A percentile compares a stretch with the other conserved stretches of the same genome.
phyloP scores from a whole-genome alignment of 176 grass and related monocot genomes.

The Aegilops umbellulata region DNA sequence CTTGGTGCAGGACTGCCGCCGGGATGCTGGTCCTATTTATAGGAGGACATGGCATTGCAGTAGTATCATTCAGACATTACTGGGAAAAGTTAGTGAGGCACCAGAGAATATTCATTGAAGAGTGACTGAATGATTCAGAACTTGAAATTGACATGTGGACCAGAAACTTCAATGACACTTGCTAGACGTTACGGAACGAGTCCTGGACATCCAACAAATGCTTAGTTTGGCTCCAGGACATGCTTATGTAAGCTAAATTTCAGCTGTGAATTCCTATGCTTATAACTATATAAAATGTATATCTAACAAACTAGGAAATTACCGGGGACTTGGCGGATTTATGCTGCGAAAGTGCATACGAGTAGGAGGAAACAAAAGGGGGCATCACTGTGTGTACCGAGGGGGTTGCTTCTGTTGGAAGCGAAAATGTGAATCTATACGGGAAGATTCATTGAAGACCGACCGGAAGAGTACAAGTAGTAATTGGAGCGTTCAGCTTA shows the following conservation, averaged over 20 bases:
- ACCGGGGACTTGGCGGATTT: too few relatives aligned
- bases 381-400: too few relatives aligned
- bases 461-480: too few relatives aligned
- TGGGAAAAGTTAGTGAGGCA: slow-evolving; percentile 5
- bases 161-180: neutral
- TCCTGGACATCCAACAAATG: neutral
- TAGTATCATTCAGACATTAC: neutral
- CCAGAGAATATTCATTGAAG: slow-evolving; percentile 13
- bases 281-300: too few relatives aligned
- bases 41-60: neutral
- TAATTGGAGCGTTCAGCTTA: too few relatives aligned
- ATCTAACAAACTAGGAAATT: too few relatives aligned
- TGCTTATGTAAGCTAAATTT: neutral
- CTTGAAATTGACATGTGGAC: slow-evolving; percentile 15
- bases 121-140: neutral
- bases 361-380: too few relatives aligned
- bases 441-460: too few relatives aligned
- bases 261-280: neutral
- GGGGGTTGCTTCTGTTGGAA: too few relatives aligned
- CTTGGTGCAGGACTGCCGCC: neutral
- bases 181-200: neutral
- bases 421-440: too few relatives aligned
- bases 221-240: neutral
- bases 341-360: too few relatives aligned
- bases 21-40: slow-evolving; percentile 8